These are phyloP conservation scores for Cercis canadensis DNA, from an alignment of 306 rosid species.

Conservation along the genomic window DNA sequence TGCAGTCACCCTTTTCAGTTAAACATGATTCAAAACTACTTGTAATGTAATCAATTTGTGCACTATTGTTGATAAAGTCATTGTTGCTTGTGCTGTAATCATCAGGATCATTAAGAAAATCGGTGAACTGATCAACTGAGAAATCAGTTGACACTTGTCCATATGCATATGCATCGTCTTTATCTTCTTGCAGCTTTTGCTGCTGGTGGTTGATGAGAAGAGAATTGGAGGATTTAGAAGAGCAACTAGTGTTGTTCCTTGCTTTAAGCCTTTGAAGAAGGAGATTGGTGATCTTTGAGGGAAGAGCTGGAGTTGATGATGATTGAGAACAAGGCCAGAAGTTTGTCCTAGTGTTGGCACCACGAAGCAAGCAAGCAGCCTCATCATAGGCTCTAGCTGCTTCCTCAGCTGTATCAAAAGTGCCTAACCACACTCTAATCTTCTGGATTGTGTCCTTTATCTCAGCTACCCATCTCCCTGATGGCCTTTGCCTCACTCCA, in stretches of 20 bases:
- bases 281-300: constrained; percentile 78
- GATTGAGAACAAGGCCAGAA: constrained; percentile 70
- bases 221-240: constrained; percentile 31
- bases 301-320: constrained; percentile 64
- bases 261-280: constrained; percentile 80
- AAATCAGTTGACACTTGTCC: constrained; percentile 42
- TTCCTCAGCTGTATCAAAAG: constrained; percentile 87
- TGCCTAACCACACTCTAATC: constrained; percentile 88
- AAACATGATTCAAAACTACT: constrained; percentile 68
- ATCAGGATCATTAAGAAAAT: constrained; percentile 71
- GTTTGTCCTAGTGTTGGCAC: constrained; percentile 79
- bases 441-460: constrained; percentile 85
- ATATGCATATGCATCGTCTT: constrained; percentile 27
- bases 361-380: constrained; percentile 84
- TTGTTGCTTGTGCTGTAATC: constrained; percentile 50
- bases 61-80: constrained; percentile 25
- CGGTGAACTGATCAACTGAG: constrained; percentile 48
- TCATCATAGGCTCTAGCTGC: constrained; percentile 95
- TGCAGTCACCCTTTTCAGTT: constrained; percentile 46
- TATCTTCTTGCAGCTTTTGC: background rate
- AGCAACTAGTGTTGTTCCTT: constrained; percentile 46
- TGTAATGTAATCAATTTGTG: constrained; percentile 56
- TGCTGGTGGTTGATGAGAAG: constrained; percentile 44
- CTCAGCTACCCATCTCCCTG: constrained; percentile 94
- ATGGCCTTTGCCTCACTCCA: constrained; percentile 86